A percentile compares a stretch with the other conserved stretches of the same genome.
Evolutionary conservation across 441 rosid genomes (phyloP).

Genomic region (Pelargonium myrrhifolium): DNA sequence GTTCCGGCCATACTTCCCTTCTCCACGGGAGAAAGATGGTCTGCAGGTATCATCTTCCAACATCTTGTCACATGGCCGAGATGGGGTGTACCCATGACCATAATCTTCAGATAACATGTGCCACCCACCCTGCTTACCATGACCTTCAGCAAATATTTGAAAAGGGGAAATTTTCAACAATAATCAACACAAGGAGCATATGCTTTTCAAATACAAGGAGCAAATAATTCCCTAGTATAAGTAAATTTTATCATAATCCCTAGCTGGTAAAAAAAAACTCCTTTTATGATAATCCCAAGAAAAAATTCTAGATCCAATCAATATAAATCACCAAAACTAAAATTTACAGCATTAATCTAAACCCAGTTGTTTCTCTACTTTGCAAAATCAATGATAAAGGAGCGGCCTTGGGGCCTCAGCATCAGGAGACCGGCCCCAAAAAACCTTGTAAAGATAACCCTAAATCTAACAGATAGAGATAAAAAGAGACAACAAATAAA

Average conservation of each 20-base stretch:
- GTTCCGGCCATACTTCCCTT: constrained; percentile 62
- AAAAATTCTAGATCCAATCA: neutral
- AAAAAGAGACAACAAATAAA: neutral
- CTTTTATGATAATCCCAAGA: neutral
- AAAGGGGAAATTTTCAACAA: constrained; percentile 18
- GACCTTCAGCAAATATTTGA: constrained; percentile 54
- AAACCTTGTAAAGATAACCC: too few species aligned
- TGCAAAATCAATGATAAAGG: too few species aligned
- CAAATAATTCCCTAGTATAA: too few species aligned
- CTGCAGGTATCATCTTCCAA: constrained; percentile 54
- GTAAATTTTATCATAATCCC: neutral
- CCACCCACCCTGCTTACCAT: constrained; percentile 87
- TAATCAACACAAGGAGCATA: constrained; percentile 18
- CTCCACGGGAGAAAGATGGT: constrained; percentile 48
- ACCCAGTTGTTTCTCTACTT: too few species aligned
- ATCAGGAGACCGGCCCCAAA: neutral
- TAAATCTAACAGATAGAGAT: neutral
- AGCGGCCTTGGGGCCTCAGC: too few species aligned
- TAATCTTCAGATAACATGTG: constrained; percentile 65
- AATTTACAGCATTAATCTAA: neutral
- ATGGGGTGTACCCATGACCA: constrained; percentile 52
- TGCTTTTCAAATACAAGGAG: neutral
- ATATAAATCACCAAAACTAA: neutral
- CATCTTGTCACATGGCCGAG: constrained; percentile 50
- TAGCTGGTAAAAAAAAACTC: too few species aligned